These are phyloP conservation scores for Malus hybrid DNA, from an alignment of 331 rosid species.

Conservation along the genomic window DNA sequence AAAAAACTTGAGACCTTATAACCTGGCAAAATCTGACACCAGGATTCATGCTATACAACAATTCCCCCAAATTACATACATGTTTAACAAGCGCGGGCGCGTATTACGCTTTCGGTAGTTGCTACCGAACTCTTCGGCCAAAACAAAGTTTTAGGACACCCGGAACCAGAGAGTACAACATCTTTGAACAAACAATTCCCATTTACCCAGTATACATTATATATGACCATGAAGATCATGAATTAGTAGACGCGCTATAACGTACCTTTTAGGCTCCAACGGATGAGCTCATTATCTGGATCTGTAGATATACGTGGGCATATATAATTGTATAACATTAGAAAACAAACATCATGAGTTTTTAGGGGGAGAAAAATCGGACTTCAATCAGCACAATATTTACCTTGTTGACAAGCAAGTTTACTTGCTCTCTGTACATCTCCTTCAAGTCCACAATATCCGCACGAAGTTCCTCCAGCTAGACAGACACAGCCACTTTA, in stretches of 20 bases:
- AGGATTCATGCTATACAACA: slow-evolving; percentile 40
- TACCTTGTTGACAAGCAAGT: slow-evolving; percentile 93
- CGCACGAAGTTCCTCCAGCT: slow-evolving; percentile 99
- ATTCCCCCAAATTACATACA: slow-evolving; percentile 20
- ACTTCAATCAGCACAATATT: background rate
- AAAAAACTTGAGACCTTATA: background rate
- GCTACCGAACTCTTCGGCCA: slow-evolving; percentile 8
- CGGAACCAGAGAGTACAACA: background rate
- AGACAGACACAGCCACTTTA: slow-evolving; percentile 19
- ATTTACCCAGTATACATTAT: background rate
- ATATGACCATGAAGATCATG: slow-evolving; percentile 5
- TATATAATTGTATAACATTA: background rate
- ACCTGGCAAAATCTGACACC: background rate
- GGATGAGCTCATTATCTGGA: slow-evolving; percentile 62
- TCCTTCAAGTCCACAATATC: slow-evolving; percentile 98
- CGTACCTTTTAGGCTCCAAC: slow-evolving; percentile 8
- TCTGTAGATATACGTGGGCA: slow-evolving; percentile 35
- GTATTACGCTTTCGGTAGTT: slow-evolving; percentile 1
- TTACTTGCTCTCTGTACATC: slow-evolving; percentile 99
- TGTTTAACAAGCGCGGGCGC: slow-evolving; percentile 9
- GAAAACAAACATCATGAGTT: background rate
- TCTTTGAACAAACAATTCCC: slow-evolving; percentile 13
- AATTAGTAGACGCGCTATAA: background rate
- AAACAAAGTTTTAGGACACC: background rate
- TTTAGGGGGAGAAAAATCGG: background rate